A percentile compares a stretch with the other conserved stretches of the same genome.
Conservation (phyloP, 2,329 filamentous ascomycete genomes). For the Herpotrichia juniperi region DNA sequence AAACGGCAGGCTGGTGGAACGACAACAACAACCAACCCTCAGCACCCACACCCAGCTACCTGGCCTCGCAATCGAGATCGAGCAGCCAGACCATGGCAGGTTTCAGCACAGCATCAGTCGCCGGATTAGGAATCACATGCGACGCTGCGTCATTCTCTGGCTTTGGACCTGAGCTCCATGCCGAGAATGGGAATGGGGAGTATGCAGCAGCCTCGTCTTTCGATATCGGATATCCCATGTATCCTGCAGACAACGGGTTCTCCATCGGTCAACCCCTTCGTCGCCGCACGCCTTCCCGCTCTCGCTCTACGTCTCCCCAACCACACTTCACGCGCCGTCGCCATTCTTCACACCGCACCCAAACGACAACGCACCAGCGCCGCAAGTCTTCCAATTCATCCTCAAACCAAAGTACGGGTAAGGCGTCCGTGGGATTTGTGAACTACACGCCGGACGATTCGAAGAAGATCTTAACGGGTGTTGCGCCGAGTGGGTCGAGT, state of each 20-base stretch:
- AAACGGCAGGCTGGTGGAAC: slow-evolving; percentile 37
- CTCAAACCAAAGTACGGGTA: neutral
- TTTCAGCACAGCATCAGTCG: slow-evolving; percentile 12
- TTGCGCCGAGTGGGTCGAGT: slow-evolving; percentile 86
- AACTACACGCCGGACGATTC: slow-evolving; percentile 88
- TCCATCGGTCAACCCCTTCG: slow-evolving; percentile 21
- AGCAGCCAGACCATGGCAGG: slow-evolving; percentile 10
- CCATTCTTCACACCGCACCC: slow-evolving; percentile 19
- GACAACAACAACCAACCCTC: slow-evolving; percentile 18
- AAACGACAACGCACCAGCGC: slow-evolving; percentile 14
- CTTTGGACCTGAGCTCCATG: slow-evolving; percentile 18
- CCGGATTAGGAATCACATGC: slow-evolving; percentile 41
- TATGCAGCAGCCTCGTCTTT: slow-evolving; percentile 20
- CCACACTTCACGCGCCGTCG: slow-evolving; percentile 33
- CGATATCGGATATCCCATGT: slow-evolving; percentile 23
- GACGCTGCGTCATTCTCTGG: slow-evolving; percentile 29
- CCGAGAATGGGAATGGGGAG: neutral
- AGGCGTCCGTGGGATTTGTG: slow-evolving; percentile 67
- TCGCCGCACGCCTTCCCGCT: slow-evolving; percentile 23
- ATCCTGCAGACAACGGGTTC: slow-evolving; percentile 20
- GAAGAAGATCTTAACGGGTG: slow-evolving; percentile 80
- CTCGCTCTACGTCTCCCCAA: slow-evolving; percentile 29
- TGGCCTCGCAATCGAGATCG: slow-evolving; percentile 19
- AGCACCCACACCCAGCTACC: slow-evolving; percentile 16
- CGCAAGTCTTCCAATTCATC: slow-evolving; percentile 25